phyloP scores from a whole-genome alignment of 1,139 yeast genomes.

The Yamadazyma oceani region DNA sequence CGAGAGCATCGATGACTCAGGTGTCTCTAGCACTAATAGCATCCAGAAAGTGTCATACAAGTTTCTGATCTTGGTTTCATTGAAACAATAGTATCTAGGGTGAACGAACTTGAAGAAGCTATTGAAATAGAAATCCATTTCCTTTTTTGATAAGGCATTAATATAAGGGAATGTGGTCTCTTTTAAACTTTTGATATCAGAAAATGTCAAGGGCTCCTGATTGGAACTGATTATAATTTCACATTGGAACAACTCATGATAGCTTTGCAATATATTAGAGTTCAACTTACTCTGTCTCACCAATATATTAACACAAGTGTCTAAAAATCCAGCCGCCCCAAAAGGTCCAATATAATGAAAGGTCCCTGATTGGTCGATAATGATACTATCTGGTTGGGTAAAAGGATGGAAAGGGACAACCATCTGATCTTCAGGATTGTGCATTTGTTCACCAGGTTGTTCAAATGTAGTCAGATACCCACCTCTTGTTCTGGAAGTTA shows the following conservation, averaged over 20 bases:
- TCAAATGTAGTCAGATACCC: neutral
- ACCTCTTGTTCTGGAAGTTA: neutral
- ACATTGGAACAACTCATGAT: slow-evolving; percentile 6
- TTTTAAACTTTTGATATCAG: neutral
- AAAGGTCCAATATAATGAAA: slow-evolving; percentile 17
- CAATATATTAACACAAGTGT: slow-evolving; percentile 9
- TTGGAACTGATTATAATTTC: slow-evolving; percentile 13
- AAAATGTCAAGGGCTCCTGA: slow-evolving; percentile 4
- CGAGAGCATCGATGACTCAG: slow-evolving; percentile 1
- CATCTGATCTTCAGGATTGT: neutral
- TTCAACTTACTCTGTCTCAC: slow-evolving; percentile 6
- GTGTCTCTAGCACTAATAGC: too few species aligned
- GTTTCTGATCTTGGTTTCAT: slow-evolving; percentile 23
- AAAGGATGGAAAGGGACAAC: slow-evolving; percentile 2
- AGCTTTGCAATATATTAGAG: slow-evolving; percentile 7
- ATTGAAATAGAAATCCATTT: slow-evolving; percentile 32
- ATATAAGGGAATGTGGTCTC: slow-evolving; percentile 1
- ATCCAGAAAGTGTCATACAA: slow-evolving; percentile 2
- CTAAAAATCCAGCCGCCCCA: slow-evolving; percentile 17
- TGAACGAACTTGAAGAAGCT: slow-evolving; percentile 41
- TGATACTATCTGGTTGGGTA: slow-evolving; percentile 13
- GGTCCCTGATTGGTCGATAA: slow-evolving; percentile 15
- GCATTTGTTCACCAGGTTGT: neutral
- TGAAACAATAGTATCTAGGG: slow-evolving; percentile 39
- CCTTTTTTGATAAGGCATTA: slow-evolving; percentile 15